phyloP scores from a whole-genome alignment of 805 yeast species.

The Grigorovia yakushimaensis region DNA sequence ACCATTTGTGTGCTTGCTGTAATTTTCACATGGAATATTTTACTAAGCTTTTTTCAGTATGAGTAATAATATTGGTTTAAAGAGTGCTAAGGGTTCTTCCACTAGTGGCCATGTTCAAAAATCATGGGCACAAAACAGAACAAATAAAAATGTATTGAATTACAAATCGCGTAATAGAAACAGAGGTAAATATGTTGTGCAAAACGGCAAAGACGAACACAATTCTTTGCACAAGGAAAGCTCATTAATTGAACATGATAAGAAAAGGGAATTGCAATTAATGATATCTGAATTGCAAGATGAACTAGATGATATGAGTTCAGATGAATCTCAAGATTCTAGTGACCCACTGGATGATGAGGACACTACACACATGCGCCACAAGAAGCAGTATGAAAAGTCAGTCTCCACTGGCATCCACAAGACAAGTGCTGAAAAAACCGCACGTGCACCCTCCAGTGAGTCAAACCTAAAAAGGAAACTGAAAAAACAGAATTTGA shows the following conservation, averaged over 20 bases:
- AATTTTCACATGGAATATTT: background rate
- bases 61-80: constrained; percentile 21
- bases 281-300: constrained; percentile 23
- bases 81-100: constrained; percentile 27
- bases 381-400: too few species aligned
- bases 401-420: background rate
- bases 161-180: background rate
- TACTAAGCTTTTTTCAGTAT: background rate
- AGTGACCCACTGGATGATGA: background rate
- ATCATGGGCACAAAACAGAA: constrained; percentile 17
- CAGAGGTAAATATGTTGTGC: background rate
- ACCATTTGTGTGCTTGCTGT: too few species aligned
- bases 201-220: background rate
- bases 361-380: background rate
- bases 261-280: constrained; percentile 20
- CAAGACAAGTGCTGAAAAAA: background rate
- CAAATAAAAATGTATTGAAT: constrained; percentile 3
- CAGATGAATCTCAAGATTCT: constrained; percentile 4
- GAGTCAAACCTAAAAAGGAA: background rate
- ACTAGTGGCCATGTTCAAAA: constrained; percentile 28
- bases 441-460: too few species aligned
- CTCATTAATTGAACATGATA: constrained; percentile 8
- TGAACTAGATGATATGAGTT: constrained; percentile 17
- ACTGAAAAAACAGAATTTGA: background rate
- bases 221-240: background rate